phyloP scores from a whole-genome alignment of 2,329 filamentous ascomycete species.

The Calonectria crousiana region DNA sequence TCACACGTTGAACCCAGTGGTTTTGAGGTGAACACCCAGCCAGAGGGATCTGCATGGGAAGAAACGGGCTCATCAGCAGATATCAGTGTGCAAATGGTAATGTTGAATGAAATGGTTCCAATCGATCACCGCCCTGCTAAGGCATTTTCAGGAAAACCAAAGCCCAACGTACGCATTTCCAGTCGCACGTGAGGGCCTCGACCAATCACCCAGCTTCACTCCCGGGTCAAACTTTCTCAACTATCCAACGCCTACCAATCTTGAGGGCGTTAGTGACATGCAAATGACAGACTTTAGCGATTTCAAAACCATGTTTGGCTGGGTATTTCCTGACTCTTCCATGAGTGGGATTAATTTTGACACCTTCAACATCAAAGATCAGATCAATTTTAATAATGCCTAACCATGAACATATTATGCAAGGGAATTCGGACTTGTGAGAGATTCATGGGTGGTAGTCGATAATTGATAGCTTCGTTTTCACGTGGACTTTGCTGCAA shows the following conservation, averaged over 20 bases:
- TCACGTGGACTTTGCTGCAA: background rate
- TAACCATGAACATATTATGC: background rate
- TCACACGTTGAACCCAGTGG: background rate
- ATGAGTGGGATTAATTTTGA: background rate
- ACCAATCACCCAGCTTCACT: background rate
- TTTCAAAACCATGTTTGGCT: constrained; percentile 8
- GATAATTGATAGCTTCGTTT: background rate
- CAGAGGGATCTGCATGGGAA: background rate
- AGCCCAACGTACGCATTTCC: background rate
- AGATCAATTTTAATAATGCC: background rate
- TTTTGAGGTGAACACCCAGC: background rate
- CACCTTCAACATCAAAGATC: background rate
- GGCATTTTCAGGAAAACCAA: background rate
- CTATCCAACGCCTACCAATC: background rate
- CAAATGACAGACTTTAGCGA: background rate
- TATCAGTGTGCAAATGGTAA: background rate
- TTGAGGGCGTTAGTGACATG: background rate
- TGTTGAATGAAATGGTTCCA: no score
- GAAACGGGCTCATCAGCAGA: background rate
- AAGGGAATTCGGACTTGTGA: background rate
- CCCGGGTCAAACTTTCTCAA: background rate
- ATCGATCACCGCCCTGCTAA: background rate
- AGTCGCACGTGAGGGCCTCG: background rate
- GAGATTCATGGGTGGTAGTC: background rate
- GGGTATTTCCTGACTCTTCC: background rate